Conservation (phyloP, 2,329 filamentous ascomycete genomes). For the Scytalidium sp. region DNA sequence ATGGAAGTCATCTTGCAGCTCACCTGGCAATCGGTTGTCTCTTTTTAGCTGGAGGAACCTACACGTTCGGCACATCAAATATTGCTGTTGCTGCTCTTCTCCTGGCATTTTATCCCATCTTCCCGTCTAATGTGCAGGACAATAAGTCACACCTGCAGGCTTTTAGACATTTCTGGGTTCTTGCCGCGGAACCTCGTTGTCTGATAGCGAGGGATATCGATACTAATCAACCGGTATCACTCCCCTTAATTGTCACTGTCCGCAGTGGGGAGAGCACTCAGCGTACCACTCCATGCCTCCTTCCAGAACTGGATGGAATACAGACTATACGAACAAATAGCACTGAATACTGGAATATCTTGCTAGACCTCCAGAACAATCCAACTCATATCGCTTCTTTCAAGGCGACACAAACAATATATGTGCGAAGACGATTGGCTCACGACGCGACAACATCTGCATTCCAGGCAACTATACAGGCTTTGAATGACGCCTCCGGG, state of each 20-base stretch:
- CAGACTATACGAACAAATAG: constrained; percentile 45
- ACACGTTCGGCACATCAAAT: constrained; percentile 87
- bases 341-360: constrained; percentile 65
- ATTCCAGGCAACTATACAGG: constrained; percentile 62
- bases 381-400: constrained; percentile 55
- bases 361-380: constrained; percentile 60
- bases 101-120: constrained; percentile 90
- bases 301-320: constrained; percentile 47
- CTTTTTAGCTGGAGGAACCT: constrained; percentile 89
- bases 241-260: constrained; percentile 61
- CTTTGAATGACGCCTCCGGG: constrained; percentile 56
- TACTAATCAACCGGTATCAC: constrained; percentile 73
- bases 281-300: constrained; percentile 32
- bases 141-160: constrained; percentile 94
- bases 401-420: constrained; percentile 57
- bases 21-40: constrained; percentile 89
- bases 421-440: constrained; percentile 56
- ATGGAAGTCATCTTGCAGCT: constrained; percentile 88
- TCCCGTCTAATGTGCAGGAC: constrained; percentile 85
- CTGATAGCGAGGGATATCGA: constrained; percentile 84
- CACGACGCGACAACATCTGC: constrained; percentile 52
- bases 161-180: constrained; percentile 94
- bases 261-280: constrained; percentile 18
- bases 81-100: constrained; percentile 82
- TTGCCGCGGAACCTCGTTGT: constrained; percentile 86